phyloP scores from a whole-genome alignment of 1,284 basidiomycete genomes.

The Ceratobasidium sp. region DNA sequence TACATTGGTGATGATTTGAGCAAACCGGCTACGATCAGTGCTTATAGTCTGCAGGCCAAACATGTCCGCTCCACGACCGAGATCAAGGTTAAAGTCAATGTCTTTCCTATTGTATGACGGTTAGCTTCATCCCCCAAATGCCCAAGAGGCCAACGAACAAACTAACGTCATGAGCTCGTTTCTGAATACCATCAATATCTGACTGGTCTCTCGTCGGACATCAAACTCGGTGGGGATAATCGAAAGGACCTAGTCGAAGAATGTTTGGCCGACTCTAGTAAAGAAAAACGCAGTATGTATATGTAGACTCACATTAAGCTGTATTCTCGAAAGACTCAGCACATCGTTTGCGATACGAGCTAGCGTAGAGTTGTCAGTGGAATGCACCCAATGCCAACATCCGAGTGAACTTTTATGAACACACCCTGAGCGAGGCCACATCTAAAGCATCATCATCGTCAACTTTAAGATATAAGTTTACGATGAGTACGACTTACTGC shows the following conservation, averaged over 20 bases:
- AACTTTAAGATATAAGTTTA: not conserved
- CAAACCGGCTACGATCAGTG: constrained; percentile 46
- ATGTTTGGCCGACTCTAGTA: not conserved
- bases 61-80: constrained; percentile 43
- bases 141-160: not conserved
- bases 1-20: constrained; percentile 47
- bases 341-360: constrained; percentile 56
- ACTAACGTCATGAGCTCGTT: constrained; percentile 52
- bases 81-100: constrained; percentile 43
- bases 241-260: constrained; percentile 1
- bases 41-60: constrained; percentile 41
- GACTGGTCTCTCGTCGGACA: constrained; percentile 6
- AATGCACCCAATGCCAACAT: not conserved
- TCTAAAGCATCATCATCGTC: not conserved
- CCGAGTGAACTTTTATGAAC: not conserved
- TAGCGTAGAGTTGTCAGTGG: constrained; percentile 46
- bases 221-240: constrained; percentile 39
- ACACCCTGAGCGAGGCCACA: constrained; percentile 31
- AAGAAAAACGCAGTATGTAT: no score
- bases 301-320: constrained; percentile 46
- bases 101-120: constrained; percentile 43
- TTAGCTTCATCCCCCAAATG: not conserved
- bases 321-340: constrained; percentile 53
- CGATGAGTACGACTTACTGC: constrained; percentile 12
- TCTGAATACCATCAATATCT: constrained; percentile 47